Evolutionary conservation across 148 eudicot species (phyloP).

Genomic region (Salicornia ramosissima): DNA sequence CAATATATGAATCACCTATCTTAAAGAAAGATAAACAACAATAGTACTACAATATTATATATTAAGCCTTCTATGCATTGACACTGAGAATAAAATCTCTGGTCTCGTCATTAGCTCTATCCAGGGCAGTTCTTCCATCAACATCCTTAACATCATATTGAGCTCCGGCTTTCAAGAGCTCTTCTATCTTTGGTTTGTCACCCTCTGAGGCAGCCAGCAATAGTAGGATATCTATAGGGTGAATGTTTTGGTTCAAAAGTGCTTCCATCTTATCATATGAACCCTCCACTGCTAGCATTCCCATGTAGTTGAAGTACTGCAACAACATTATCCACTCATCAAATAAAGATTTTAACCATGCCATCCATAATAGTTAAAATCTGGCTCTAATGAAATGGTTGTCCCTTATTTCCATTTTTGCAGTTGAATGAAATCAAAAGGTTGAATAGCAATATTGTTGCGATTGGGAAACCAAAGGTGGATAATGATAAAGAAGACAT

Average conservation of each 20-base stretch:
- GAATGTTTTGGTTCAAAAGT: slow-evolving; percentile 68
- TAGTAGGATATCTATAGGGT: slow-evolving; percentile 84
- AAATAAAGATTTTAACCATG: too few species aligned
- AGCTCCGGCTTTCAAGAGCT: slow-evolving; percentile 85
- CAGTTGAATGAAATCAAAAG: slow-evolving; percentile 82
- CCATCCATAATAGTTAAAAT: too few species aligned
- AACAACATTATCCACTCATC: background rate
- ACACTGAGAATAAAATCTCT: slow-evolving; percentile 66
- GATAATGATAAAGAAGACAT: slow-evolving; percentile 87
- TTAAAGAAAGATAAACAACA: background rate
- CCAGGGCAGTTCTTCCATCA: slow-evolving; percentile 79
- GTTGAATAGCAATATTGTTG: slow-evolving; percentile 51
- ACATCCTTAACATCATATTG: slow-evolving; percentile 62
- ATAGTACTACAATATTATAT: background rate
- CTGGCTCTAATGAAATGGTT: slow-evolving; percentile 9
- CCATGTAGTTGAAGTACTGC: slow-evolving; percentile 98
- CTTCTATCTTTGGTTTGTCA: slow-evolving; percentile 86
- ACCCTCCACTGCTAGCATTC: slow-evolving; percentile 96
- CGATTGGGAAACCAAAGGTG: slow-evolving; percentile 65
- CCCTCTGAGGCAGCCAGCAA: slow-evolving; percentile 88
- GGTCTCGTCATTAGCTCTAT: slow-evolving; percentile 57
- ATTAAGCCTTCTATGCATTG: slow-evolving; percentile 53
- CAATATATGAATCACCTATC: slow-evolving; percentile 13
- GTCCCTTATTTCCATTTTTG: slow-evolving; percentile 11
- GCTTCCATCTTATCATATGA: slow-evolving; percentile 92